Conservation (phyloP, 2,329 filamentous ascomycete species). For the Botrytis cinerea region DNA sequence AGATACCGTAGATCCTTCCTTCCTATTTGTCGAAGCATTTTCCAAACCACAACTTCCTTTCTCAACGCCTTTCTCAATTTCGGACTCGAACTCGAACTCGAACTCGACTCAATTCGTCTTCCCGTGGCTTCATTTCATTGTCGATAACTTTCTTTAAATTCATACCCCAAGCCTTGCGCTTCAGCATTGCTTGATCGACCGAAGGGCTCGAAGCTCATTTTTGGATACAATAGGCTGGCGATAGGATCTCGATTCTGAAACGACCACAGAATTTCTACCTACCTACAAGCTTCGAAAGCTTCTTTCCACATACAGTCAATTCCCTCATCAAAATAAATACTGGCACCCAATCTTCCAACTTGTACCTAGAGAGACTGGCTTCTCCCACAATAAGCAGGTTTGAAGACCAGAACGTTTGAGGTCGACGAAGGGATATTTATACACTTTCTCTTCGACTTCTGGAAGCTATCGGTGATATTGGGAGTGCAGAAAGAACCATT, state of each 20-base stretch:
- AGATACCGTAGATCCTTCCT: conserved; percentile 13
- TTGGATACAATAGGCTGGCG: conserved; percentile 17
- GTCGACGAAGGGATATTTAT: conserved; percentile 13
- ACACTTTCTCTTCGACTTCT: conserved; percentile 5
- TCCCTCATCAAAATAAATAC: conserved; percentile 12
- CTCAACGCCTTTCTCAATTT: conserved; percentile 7
- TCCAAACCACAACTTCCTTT: conserved; percentile 12
- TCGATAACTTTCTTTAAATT: conserved; percentile 21
- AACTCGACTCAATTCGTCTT: background rate
- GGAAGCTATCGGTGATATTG: conserved; percentile 17
- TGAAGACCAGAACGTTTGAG: conserved; percentile 12
- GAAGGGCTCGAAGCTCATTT: conserved; percentile 33
- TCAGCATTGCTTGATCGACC: conserved; percentile 35
- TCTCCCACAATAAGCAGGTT: conserved; percentile 17
- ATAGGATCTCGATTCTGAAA: conserved; percentile 32
- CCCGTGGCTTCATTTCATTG: conserved; percentile 6
- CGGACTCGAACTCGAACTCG: background rate
- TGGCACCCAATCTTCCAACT: conserved; percentile 2
- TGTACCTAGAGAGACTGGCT: conserved; percentile 18
- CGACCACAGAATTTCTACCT: conserved; percentile 19
- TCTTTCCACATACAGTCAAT: background rate
- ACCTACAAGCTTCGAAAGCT: conserved; percentile 28
- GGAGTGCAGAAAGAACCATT: conserved; percentile 21
- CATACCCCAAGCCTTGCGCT: conserved; percentile 26
- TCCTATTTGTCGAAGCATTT: background rate